These are phyloP conservation scores for Sporothrix euskadiensis DNA, from an alignment of 2,329 filamentous ascomycete species.

Conservation along the genomic window DNA sequence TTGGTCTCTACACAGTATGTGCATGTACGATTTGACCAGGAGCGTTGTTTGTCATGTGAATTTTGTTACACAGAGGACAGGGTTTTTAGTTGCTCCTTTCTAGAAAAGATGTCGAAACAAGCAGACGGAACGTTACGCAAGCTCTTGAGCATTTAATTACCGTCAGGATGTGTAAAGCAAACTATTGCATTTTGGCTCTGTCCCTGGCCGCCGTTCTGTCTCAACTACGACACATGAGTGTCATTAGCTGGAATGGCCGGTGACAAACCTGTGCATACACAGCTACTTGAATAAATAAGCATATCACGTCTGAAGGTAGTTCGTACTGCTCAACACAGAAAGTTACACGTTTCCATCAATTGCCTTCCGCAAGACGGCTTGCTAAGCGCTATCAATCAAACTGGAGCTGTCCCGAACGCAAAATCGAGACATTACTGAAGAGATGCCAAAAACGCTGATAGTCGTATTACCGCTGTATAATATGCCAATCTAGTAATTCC, in stretches of 20 bases:
- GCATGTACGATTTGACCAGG: too few relatives aligned
- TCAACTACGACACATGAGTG: slow-evolving; percentile 6
- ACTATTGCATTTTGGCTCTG: not conserved
- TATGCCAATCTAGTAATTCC: too few relatives aligned
- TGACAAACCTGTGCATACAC: not conserved
- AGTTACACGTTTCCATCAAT: not conserved
- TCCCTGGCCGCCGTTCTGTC: not conserved
- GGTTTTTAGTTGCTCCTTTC: not conserved
- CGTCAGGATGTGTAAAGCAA: not conserved
- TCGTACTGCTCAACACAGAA: not conserved
- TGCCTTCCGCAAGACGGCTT: not conserved
- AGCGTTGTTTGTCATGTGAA: not conserved
- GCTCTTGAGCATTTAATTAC: not conserved
- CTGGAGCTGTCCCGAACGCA: not conserved
- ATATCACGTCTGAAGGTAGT: not conserved
- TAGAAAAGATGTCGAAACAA: not conserved
- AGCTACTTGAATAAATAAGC: not conserved
- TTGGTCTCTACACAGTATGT: not conserved
- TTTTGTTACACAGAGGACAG: not conserved
- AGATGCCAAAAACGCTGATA: not conserved
- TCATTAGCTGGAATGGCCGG: slow-evolving; percentile 7
- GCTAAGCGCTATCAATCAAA: not conserved
- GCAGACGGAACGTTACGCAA: not conserved
- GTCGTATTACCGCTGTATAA: not conserved
- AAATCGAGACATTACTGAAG: not conserved